Evolutionary conservation across 495 filamentous ascomycete species (phyloP).

Genomic region (Choiromyces venosus): DNA sequence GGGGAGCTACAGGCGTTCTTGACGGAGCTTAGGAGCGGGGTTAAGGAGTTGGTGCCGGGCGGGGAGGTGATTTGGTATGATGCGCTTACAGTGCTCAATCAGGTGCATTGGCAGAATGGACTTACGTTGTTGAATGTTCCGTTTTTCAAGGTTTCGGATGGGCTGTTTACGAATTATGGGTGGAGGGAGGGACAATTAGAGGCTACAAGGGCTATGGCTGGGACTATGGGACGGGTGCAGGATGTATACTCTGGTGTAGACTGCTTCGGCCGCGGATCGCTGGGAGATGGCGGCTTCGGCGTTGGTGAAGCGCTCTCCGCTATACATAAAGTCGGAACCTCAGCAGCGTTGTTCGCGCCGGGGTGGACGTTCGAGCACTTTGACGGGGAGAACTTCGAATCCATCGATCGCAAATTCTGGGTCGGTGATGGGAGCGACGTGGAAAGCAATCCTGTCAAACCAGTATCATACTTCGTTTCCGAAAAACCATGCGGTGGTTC

Average conservation of each 20-base stretch:
- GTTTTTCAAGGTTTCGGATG: slow-evolving; percentile 41
- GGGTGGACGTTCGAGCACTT: slow-evolving; percentile 50
- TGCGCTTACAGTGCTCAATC: slow-evolving; percentile 45
- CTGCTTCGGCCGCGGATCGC: slow-evolving; percentile 36
- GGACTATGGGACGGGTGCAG: slow-evolving; percentile 16
- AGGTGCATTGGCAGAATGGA: slow-evolving; percentile 46
- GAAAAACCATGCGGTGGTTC: slow-evolving; percentile 40
- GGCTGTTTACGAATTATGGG: slow-evolving; percentile 47
- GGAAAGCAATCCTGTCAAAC: background rate
- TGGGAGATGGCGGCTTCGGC: slow-evolving; percentile 29
- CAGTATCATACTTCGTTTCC: slow-evolving; percentile 27
- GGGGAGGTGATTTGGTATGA: slow-evolving; percentile 46
- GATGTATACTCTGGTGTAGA: slow-evolving; percentile 46
- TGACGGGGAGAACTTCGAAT: slow-evolving; percentile 32
- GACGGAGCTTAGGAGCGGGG: slow-evolving; percentile 42
- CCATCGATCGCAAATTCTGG: slow-evolving; percentile 45
- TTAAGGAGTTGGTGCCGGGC: slow-evolving; percentile 30
- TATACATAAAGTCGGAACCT: slow-evolving; percentile 39
- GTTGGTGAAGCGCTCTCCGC: slow-evolving; percentile 41
- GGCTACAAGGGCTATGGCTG: slow-evolving; percentile 35
- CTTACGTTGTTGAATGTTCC: slow-evolving; percentile 43
- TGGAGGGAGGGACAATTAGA: slow-evolving; percentile 41
- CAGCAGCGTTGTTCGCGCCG: slow-evolving; percentile 47
- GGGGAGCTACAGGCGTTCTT: slow-evolving; percentile 31
- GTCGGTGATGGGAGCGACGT: slow-evolving; percentile 31